These are phyloP conservation scores for Mentha longifolia DNA, from an alignment of 257 asterid genomes.

Conservation along the genomic window DNA sequence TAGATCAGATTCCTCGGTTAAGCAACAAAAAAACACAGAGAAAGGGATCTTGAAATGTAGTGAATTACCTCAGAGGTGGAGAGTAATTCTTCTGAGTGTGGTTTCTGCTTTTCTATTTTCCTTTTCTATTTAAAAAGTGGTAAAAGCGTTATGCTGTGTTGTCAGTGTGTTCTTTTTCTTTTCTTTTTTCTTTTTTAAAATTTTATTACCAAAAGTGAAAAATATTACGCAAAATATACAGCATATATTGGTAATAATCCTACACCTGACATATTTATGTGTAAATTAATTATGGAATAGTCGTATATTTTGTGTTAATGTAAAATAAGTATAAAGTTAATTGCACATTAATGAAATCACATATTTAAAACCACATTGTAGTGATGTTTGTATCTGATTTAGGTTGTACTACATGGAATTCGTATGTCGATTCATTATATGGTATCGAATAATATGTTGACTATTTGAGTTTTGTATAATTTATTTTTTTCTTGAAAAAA, in stretches of 20 bases:
- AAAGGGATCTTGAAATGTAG: slow-evolving; percentile 28
- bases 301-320: too few relatives aligned
- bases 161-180: too few relatives aligned
- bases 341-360: too few relatives aligned
- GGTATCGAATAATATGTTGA: too few relatives aligned
- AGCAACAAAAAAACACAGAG: not conserved
- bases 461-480: too few relatives aligned
- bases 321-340: too few relatives aligned
- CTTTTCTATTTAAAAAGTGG: not conserved
- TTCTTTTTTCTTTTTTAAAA: too few relatives aligned
- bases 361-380: too few relatives aligned
- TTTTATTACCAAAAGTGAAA: not conserved
- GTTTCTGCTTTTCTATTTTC: not conserved
- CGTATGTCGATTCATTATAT: not conserved
- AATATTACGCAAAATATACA: not conserved
- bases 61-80: slow-evolving; percentile 30
- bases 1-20: slow-evolving; percentile 23
- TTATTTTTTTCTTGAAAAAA: too few relatives aligned
- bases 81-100: slow-evolving; percentile 21
- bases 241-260: too few relatives aligned
- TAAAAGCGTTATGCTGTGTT: not conserved
- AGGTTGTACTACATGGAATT: not conserved
- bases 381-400: not conserved
- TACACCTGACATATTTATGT: too few relatives aligned
- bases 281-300: not conserved